Percentiles rank a stretch among this genome's conserved stretches.
Evolutionary conservation across 495 filamentous ascomycete genomes (phyloP).

Genomic region (Penicillium turbatum): DNA sequence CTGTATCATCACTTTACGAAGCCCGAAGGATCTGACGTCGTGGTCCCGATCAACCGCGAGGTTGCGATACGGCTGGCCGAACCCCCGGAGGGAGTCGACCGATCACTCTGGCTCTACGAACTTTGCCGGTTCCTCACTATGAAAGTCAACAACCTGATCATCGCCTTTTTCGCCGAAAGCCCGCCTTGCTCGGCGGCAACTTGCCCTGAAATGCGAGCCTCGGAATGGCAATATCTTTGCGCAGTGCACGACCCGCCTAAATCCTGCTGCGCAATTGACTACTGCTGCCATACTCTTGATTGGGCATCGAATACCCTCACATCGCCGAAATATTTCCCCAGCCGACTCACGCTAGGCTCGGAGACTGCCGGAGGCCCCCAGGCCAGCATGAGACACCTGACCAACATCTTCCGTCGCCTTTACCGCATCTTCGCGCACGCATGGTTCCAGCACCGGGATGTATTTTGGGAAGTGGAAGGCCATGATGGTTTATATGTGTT

Average conservation of each 20-base stretch:
- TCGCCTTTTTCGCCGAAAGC: conserved; percentile 84
- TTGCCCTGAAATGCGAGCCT: conserved; percentile 96
- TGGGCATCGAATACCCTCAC: conserved; percentile 92
- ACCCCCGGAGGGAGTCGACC: conserved; percentile 74
- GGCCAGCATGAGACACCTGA: conserved; percentile 71
- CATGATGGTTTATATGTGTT: conserved; percentile 86
- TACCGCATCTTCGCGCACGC: conserved; percentile 98
- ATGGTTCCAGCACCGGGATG: conserved; percentile 92
- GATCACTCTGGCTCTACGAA: conserved; percentile 92
- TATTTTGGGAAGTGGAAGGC: conserved; percentile 95
- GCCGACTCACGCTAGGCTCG: conserved; percentile 67
- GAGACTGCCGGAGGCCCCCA: conserved; percentile 58
- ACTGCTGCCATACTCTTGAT: conserved; percentile 96
- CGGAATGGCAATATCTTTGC: conserved; percentile 98
- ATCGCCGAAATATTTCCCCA: conserved; percentile 86
- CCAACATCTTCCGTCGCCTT: conserved; percentile 88
- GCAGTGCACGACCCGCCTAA: conserved; percentile 95
- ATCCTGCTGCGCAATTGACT: conserved; percentile 94
- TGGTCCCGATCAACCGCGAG: conserved; percentile 65
- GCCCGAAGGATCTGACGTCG: conserved; percentile 50
- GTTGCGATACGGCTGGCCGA: conserved; percentile 69
- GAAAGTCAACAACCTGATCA: conserved; percentile 85
- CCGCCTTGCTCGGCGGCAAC: conserved; percentile 82
- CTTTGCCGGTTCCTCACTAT: conserved; percentile 91
- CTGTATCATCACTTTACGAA: conserved; percentile 77